Base-by-base conservation (phyloP, 1,139 yeast species). In the Candida sanyaensis region DNA sequence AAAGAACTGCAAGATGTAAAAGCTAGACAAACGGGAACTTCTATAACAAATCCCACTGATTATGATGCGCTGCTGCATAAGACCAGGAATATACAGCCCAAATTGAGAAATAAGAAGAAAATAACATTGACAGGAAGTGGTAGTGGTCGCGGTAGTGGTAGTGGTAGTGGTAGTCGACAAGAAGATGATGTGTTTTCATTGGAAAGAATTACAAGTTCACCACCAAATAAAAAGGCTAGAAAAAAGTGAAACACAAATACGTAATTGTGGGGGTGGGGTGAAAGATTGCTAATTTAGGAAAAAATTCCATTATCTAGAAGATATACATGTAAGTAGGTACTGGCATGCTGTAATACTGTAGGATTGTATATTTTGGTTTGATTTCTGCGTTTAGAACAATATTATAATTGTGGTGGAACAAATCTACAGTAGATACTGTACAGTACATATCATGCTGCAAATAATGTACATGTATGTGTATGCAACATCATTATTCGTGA, bases 121-220 rank as follows among this genome's bases (percentile, higher is more conserved):
- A 28, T 30, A 5, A 2, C 30, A n/a, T n/a, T 17, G 23, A 37
- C 41, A 12, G 26, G 30, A 27, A 12, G 10, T 9, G 23, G n/a
- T n/a, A n/a, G n/a, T n/a, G n/a, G n/a, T n/a, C n/a, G n/a, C n/a
- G n/a, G n/a, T n/a, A n/a, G n/a, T n/a, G n/a, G 10, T 8, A 2
- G 10, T 7, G 23, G 8, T 13, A 17, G 21, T 17, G 21, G 21
- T 17, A 17, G 17, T n/a, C 17, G 10, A 31, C 7, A 31, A 31
- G 17, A 26, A 26, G 41, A 39, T 17, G 43, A 41, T 32, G 30
- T 41, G 21, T 41, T 41, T 31, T 31, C 43, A 6, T 32, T 31
- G 27, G 28, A 29, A 5, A 30, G 13, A 11, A 31, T 31, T n/a
- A 21, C 17, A 12, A 32, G 36, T 30, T 41, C 43, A 4, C 43